Evolutionary conservation across 306 rosid genomes (phyloP), one percentile per base, ranked within the genome.

Genomic region (Ceratonia siliqua): DNA sequence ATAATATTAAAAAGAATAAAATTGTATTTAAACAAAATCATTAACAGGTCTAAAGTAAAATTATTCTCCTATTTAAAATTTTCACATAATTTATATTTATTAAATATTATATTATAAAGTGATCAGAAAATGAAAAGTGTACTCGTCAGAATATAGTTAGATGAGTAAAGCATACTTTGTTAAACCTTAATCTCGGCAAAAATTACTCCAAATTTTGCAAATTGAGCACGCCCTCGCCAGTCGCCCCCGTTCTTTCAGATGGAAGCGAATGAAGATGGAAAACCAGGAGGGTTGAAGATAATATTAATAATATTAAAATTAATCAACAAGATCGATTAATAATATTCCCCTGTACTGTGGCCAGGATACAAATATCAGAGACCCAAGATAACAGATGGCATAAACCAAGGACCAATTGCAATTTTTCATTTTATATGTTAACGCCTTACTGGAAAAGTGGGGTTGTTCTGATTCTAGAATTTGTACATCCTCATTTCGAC

Each of bases 401-500:
- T n/a, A 49, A 78, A 18, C 25, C 42, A 57, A 56, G 25, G 46
- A 32, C 63, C 7, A n/a, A 38, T 57, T 25, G 67, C 64, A 32
- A 69, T 43, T 35, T 41, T 6, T 20, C 14, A 12, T 20, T 30
- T 52, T 22, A 15, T 45, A 41, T 33, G 22, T 27, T 8, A 62
- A 8, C 33, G 8, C 53, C 30, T 80, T 75, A 18, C 50, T 11
- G 3, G 8, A 18, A 70, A 62, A 75, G 74, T 36, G 56, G 18
- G 50, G 6, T 27, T 15, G 20, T 46, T 30, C 22, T 58, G 8
- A 0, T 32, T 32, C 41, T 58, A 10, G 32, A 15, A 32, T 58
- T 58, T 58, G 22, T 32, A 58, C 24, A 58, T 24, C 2, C 14
- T 10, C 69, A 63, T 38, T 7, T 38, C 46, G 1, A 20, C 52